These are phyloP conservation scores for Aspergillus quadricinctus DNA, from an alignment of 2,329 filamentous ascomycete genomes.

Conservation along the genomic window DNA sequence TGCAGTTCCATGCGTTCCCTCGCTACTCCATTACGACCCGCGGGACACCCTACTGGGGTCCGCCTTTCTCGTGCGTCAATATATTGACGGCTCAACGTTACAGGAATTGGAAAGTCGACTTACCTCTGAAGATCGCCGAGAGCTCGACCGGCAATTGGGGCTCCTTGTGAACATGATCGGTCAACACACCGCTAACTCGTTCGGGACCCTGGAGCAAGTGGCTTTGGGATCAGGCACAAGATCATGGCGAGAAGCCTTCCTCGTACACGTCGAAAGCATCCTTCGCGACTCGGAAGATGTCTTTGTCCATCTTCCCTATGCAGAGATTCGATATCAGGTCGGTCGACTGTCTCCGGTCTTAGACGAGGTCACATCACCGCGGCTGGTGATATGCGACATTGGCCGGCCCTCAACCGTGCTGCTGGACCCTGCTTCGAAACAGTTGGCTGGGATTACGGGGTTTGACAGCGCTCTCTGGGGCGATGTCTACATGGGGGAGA, in stretches of 20 bases:
- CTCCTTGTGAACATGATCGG: conserved; percentile 40
- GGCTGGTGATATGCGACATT: conserved; percentile 49
- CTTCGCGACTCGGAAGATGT: conserved; percentile 57
- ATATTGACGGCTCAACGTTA: conserved; percentile 31
- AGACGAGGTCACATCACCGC: conserved; percentile 48
- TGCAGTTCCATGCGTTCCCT: conserved; percentile 33
- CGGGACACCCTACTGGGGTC: conserved; percentile 22
- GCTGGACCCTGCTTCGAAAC: conserved; percentile 45
- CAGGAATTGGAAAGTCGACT: conserved; percentile 28
- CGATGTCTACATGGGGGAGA: conserved; percentile 51
- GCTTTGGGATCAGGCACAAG: conserved; percentile 41
- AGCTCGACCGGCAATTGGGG: conserved; percentile 34
- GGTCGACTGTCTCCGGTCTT: conserved; percentile 42
- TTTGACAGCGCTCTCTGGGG: conserved; percentile 55
- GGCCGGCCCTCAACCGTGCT: conserved; percentile 49
- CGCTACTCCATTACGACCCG: conserved; percentile 35
- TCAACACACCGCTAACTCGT: conserved; percentile 44
- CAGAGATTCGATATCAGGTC: conserved; percentile 50
- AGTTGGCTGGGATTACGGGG: conserved; percentile 49
- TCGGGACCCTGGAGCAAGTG: conserved; percentile 49
- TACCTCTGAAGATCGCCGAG: conserved; percentile 24
- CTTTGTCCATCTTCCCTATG: conserved; percentile 54
- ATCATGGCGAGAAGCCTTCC: conserved; percentile 54
- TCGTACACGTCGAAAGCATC: conserved; percentile 48
- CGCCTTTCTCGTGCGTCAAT: conserved; percentile 36